Conservation (phyloP, 2,329 filamentous ascomycete genomes). For the Lasiodiplodia citricola region DNA sequence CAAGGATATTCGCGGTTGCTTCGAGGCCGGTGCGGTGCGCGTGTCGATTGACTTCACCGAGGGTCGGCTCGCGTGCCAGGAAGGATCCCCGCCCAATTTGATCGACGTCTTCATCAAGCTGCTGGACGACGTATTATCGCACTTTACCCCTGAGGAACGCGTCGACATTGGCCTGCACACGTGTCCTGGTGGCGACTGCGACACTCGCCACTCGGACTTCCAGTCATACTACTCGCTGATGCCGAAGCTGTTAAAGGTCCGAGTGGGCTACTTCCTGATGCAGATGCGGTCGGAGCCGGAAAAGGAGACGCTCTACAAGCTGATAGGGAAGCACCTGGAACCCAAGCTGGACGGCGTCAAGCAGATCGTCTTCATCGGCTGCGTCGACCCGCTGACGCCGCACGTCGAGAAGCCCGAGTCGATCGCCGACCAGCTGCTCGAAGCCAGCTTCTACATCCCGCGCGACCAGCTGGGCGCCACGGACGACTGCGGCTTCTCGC, state of each 20-base stretch:
- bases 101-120: constrained; percentile 23
- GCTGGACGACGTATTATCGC: constrained; percentile 21
- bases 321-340: constrained; percentile 22
- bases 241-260: constrained; percentile 23
- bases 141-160: constrained; percentile 23
- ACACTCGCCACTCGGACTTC: constrained; percentile 22
- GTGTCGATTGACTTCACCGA: constrained; percentile 26
- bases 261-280: constrained; percentile 24
- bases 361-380: constrained; percentile 14
- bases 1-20: constrained; percentile 25
- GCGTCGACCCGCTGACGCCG: constrained; percentile 18
- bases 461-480: constrained; percentile 23
- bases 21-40: constrained; percentile 20
- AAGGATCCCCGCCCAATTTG: constrained; percentile 18
- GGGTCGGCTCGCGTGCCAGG: constrained; percentile 24
- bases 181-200: constrained; percentile 24
- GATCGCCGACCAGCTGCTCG: constrained; percentile 19
- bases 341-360: constrained; percentile 16
- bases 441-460: constrained; percentile 25
- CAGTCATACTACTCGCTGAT: constrained; percentile 23
- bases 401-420: constrained; percentile 24
- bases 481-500: constrained; percentile 24
- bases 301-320: constrained; percentile 11
- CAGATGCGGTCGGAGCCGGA: constrained; percentile 23
- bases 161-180: constrained; percentile 22